These are phyloP conservation scores for Vinca minor DNA, from an alignment of 257 asterid species.

Conservation along the genomic window DNA sequence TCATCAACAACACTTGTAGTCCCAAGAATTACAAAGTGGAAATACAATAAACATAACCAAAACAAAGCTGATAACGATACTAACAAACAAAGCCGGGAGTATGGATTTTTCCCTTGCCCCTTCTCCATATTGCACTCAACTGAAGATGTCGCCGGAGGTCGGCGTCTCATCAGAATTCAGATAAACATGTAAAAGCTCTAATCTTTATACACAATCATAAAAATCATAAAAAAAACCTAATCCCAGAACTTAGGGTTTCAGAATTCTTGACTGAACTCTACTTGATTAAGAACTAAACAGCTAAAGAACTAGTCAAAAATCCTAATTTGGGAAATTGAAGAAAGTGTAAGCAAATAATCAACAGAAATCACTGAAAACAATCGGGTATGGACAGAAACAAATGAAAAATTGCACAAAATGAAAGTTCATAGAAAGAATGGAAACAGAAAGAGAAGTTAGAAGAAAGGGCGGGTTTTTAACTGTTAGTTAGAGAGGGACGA, in stretches of 20 bases:
- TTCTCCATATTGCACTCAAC: constrained; percentile 48
- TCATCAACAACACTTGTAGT: constrained; percentile 21
- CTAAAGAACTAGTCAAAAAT: neutral
- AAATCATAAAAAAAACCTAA: constrained; percentile 1
- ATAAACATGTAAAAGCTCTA: constrained; percentile 4
- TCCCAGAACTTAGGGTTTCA: neutral
- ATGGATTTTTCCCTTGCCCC: constrained; percentile 42
- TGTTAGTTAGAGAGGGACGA: neutral
- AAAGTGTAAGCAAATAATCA: neutral
- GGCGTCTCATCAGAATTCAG: constrained; percentile 50
- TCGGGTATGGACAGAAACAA: no score
- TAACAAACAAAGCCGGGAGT: constrained; percentile 47
- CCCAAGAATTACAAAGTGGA: constrained; percentile 46
- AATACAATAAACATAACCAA: constrained; percentile 53
- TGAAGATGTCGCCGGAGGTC: constrained; percentile 27
- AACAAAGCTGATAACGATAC: constrained; percentile 46
- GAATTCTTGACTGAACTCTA: no score
- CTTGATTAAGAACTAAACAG: constrained; percentile 9
- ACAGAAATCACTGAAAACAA: constrained; percentile 5
- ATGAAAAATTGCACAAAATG: no score
- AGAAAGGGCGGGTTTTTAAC: neutral
- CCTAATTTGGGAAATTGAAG: neutral
- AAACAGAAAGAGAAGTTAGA: neutral
- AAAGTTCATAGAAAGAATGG: no score
- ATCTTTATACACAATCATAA: neutral